These are phyloP conservation scores for Coccomyxa subellipsoidea DNA, from an alignment of 163 green algal species.

Conservation along the genomic window DNA sequence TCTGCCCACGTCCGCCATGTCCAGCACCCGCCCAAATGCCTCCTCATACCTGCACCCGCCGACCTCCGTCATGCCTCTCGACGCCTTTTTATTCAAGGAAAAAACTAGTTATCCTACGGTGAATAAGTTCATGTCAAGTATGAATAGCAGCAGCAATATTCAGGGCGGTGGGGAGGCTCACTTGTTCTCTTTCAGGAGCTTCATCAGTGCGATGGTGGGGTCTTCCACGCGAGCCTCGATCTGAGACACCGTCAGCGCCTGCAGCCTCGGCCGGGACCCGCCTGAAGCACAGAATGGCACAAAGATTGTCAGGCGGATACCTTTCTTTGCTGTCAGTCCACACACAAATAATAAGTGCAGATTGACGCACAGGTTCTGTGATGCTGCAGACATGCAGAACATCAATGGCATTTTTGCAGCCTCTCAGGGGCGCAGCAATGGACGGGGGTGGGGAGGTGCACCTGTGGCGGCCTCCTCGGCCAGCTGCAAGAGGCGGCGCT, in stretches of 20 bases:
- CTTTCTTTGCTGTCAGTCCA: neutral
- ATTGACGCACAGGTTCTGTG: too few relatives aligned
- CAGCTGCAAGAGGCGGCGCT: constrained; percentile 23
- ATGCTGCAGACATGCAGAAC: neutral
- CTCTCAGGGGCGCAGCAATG: neutral
- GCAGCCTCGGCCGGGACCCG: neutral
- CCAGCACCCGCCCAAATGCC: constrained; percentile 72
- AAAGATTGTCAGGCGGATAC: neutral
- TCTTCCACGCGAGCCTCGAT: constrained; percentile 3
- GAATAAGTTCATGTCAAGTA: too few relatives aligned
- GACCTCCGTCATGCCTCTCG: too few relatives aligned
- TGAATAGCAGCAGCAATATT: too few relatives aligned
- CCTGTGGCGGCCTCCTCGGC: constrained; percentile 10
- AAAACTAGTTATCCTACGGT: too few relatives aligned
- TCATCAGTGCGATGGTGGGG: constrained; percentile 9
- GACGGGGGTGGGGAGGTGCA: neutral
- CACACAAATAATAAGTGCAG: too few relatives aligned
- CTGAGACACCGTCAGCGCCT: neutral
- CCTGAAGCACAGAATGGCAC: neutral
- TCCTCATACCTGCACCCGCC: constrained; percentile 62
- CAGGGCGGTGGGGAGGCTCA: neutral
- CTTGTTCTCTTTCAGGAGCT: constrained; percentile 19
- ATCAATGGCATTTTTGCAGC: neutral
- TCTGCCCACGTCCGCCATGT: constrained; percentile 48
- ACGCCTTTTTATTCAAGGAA: too few relatives aligned